A percentile compares a stretch with the other conserved stretches of the same genome.
phyloP scores from a whole-genome alignment of 441 rosid species.

The Populus hybrid region DNA sequence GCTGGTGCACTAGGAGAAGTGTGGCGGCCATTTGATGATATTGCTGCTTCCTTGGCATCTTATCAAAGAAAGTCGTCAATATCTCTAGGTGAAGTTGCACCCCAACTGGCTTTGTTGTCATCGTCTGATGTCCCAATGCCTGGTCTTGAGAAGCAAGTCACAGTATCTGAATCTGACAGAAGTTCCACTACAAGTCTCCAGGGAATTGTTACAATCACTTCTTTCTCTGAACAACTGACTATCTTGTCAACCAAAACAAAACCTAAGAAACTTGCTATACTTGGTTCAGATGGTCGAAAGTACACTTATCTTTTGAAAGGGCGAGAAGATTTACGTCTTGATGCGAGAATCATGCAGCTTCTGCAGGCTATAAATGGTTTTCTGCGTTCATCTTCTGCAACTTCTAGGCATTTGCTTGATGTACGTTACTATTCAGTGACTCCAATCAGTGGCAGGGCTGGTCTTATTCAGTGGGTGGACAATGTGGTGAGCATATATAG shows the following conservation, averaged over 20 bases:
- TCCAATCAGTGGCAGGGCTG: slow-evolving; percentile 98
- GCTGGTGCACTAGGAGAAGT: slow-evolving; percentile 79
- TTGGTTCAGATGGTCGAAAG: slow-evolving; percentile 93
- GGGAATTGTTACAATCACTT: slow-evolving; percentile 78
- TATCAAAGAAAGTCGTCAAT: slow-evolving; percentile 86
- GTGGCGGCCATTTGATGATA: slow-evolving; percentile 90
- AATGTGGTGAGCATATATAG: slow-evolving; percentile 92
- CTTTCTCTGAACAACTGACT: slow-evolving; percentile 71
- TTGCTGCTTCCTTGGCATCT: slow-evolving; percentile 89
- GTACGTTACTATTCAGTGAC: slow-evolving; percentile 95
- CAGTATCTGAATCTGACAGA: slow-evolving; percentile 53
- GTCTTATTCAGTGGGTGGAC: slow-evolving; percentile 99
- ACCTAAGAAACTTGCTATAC: slow-evolving; percentile 88
- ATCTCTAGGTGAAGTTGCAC: slow-evolving; percentile 92
- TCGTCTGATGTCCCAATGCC: slow-evolving; percentile 99
- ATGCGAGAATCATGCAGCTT: slow-evolving; percentile 99
- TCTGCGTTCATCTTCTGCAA: slow-evolving; percentile 57
- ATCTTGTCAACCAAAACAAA: slow-evolving; percentile 93
- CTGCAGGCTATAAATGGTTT: slow-evolving; percentile 89
- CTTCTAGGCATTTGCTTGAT: slow-evolving; percentile 58
- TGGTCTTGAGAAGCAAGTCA: slow-evolving; percentile 85
- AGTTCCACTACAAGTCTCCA: slow-evolving; percentile 51
- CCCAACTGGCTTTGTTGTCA: slow-evolving; percentile 80
- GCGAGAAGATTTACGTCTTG: slow-evolving; percentile 98
- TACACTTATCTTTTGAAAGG: slow-evolving; percentile 94